These are phyloP conservation scores for Cubamyces lactineus DNA, from an alignment of 768 basidiomycete species.

Conservation along the genomic window DNA sequence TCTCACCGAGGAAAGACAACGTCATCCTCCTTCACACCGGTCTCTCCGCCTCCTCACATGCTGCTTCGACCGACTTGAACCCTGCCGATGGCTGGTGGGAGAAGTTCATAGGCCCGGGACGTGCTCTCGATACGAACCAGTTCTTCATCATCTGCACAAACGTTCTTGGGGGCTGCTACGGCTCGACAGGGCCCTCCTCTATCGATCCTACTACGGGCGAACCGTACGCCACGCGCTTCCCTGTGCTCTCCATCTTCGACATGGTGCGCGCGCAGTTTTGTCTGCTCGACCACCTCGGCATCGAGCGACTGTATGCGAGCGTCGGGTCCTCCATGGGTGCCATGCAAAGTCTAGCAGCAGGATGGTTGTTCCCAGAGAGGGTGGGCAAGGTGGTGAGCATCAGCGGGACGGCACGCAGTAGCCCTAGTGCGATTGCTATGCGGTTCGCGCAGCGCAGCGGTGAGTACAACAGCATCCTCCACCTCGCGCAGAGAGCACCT, in stretches of 20 bases:
- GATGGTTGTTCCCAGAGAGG: conserved; percentile 86
- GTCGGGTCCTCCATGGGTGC: conserved; percentile 97
- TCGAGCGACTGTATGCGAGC: conserved; percentile 87
- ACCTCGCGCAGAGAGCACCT: conserved; percentile 4
- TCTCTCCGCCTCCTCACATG: conserved; percentile 94
- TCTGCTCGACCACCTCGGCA: conserved; percentile 81
- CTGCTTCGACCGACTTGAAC: conserved; percentile 78
- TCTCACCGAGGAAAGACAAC: conserved; percentile 78
- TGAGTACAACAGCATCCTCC: conserved; percentile 41
- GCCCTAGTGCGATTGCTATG: conserved; percentile 92
- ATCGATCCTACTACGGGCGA: conserved; percentile 66
- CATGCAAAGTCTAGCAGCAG: conserved; percentile 97
- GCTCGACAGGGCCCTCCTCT: conserved; percentile 93
- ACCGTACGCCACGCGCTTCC: conserved; percentile 90
- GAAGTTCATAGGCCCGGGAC: conserved; percentile 95
- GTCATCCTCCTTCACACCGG: conserved; percentile 96
- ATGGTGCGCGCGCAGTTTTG: conserved; percentile 95
- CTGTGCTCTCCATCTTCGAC: conserved; percentile 91
- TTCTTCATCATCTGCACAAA: conserved; percentile 97
- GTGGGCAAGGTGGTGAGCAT: conserved; percentile 93
- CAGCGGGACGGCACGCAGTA: conserved; percentile 92
- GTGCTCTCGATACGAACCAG: conserved; percentile 88
- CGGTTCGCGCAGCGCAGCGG: conserved; percentile 96
- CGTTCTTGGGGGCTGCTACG: conserved; percentile 96
- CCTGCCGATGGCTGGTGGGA: conserved; percentile 97